Conservation (phyloP, 768 basidiomycete species). For the Termitomyces sp. region DNA sequence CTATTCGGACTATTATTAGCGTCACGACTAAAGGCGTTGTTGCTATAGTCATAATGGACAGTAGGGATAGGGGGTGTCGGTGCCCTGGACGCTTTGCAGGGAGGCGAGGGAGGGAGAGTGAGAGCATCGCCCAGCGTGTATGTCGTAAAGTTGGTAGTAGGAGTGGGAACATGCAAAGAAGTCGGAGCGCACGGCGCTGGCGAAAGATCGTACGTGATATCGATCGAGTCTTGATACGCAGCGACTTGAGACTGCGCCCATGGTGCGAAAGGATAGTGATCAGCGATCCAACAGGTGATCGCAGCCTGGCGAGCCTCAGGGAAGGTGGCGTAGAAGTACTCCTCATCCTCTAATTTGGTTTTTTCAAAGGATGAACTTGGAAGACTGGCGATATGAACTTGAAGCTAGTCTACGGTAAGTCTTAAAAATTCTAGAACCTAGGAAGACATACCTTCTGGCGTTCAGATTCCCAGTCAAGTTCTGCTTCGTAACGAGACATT, state of each 20-base stretch:
- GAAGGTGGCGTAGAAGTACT: constrained; percentile 15
- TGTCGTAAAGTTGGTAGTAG: neutral
- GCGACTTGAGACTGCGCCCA: neutral
- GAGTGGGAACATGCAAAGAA: neutral
- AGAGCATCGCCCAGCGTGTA: neutral
- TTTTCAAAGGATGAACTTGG: constrained; percentile 8
- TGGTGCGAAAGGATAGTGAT: neutral
- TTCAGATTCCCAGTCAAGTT: constrained; percentile 6
- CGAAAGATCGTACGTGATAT: too few species aligned
- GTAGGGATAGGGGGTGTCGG: neutral
- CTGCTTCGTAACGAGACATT: constrained; percentile 3
- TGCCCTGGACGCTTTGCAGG: neutral
- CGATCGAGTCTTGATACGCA: neutral
- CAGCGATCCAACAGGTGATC: constrained; percentile 11
- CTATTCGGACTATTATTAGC: neutral
- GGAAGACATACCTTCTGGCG: constrained; percentile 3
- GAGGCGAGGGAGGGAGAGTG: neutral
- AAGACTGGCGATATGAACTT: neutral
- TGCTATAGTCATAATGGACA: neutral
- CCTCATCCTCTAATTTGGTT: constrained; percentile 14
- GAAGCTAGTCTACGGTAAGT: neutral
- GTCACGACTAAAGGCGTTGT: neutral
- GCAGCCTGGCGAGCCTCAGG: constrained; percentile 11
- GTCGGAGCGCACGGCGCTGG: neutral
- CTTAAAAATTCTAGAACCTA: neutral